These are phyloP conservation scores for Hydnomerulius pinastri DNA, from an alignment of 768 basidiomycete genomes.

Conservation along the genomic window DNA sequence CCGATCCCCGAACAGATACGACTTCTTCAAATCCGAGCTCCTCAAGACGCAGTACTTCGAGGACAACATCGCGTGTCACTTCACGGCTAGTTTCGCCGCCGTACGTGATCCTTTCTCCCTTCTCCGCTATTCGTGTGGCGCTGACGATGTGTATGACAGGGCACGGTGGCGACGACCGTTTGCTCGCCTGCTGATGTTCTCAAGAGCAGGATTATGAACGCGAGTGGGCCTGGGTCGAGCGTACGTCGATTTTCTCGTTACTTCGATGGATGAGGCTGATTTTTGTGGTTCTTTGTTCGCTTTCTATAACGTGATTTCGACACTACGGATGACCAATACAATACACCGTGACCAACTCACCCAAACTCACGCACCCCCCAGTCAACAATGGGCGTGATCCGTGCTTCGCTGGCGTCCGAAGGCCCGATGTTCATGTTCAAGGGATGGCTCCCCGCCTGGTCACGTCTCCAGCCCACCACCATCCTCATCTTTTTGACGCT, in stretches of 20 bases:
- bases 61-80: slow-evolving; percentile 83
- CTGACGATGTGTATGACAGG: slow-evolving; percentile 40
- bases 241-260: slow-evolving; percentile 41
- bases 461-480: slow-evolving; percentile 82
- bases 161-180: slow-evolving; percentile 86
- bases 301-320: too few relatives aligned
- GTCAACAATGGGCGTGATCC: slow-evolving; percentile 75
- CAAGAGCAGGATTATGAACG: slow-evolving; percentile 91
- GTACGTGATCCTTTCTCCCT: slow-evolving; percentile 42
- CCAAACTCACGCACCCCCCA: slow-evolving; percentile 18
- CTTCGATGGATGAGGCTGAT: not conserved
- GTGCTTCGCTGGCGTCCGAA: slow-evolving; percentile 65
- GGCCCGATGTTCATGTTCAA: slow-evolving; percentile 92
- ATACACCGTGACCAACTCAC: slow-evolving; percentile 4
- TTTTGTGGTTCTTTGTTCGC: too few relatives aligned
- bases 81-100: slow-evolving; percentile 84
- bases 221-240: slow-evolving; percentile 76
- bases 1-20: slow-evolving; percentile 56
- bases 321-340: too few relatives aligned
- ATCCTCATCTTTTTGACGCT: slow-evolving; percentile 82
- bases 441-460: slow-evolving; percentile 89
- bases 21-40: slow-evolving; percentile 87
- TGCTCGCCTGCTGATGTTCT: slow-evolving; percentile 89
- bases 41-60: slow-evolving; percentile 70
- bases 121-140: not conserved